Evolutionary conservation across 2,329 filamentous ascomycete species (phyloP), one percentile per base, ranked within the genome.

Genomic region (Onygenales sp.): DNA sequence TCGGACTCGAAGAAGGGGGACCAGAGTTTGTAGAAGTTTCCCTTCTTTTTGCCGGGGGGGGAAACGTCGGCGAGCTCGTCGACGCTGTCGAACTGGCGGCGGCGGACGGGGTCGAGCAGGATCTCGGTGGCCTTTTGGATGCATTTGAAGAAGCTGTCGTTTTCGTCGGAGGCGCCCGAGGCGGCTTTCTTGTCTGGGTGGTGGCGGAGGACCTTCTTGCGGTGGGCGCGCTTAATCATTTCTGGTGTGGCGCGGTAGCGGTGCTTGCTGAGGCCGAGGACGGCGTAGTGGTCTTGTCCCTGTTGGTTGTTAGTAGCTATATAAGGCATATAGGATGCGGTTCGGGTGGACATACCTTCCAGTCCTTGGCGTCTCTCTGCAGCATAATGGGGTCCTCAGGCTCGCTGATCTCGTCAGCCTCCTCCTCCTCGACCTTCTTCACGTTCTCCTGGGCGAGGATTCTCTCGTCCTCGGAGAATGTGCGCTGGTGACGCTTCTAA

Each of bases 71-170:
- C 93, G 63, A 83, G 84, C 74, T 96, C 91, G 66, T 98, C 93
- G 57, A 97, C 91, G 2, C 89, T 95, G 74, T 98, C 93, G 75
- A 87, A 98, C 75, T 98, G 93, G 55, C 91, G 85, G 58, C 93
- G 88, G 77, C 89, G 94, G 70, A 85, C 79, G 50, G 93, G 93
- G 76, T 98, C 93, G 53, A 89, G 82, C 14, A 98, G 86, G 51
- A 97, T 81, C 66, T 98, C 93, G 64, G 87, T 92, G 54, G 93
- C 93, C 75, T 96, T 96, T 72, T 98, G 94, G 72, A 98, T 98
- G 75, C 94, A 98, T 82, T 98, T 98, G 86, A 98, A 98, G 80
- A 98, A 98, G 72, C 87, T 89, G 73, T 98, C 93, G 73, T 96
- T 73, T 64, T 76, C 92, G 66, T 97, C 91, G 62, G 83, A 81